Conservation (phyloP, 2,329 filamentous ascomycete genomes). For the Seiridium cupressi region DNA sequence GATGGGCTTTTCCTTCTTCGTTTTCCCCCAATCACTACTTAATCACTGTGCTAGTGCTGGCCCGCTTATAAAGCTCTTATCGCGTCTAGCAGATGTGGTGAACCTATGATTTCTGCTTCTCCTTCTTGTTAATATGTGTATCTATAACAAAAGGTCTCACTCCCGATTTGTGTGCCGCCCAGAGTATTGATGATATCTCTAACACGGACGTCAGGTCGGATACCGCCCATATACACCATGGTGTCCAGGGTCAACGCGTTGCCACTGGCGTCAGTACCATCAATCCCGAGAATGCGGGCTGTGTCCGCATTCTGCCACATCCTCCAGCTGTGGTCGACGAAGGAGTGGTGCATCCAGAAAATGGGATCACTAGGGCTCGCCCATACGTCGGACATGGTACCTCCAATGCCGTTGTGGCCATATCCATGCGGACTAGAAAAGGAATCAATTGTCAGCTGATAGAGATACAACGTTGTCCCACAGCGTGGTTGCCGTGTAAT, state of each 20-base stretch:
- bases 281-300: neutral
- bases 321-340: constrained; percentile 13
- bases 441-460: neutral
- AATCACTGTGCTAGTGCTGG: too few relatives aligned
- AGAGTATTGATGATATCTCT: constrained; percentile 5
- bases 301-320: constrained; percentile 8
- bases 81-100: too few relatives aligned
- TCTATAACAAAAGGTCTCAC: neutral
- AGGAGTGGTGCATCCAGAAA: constrained; percentile 32
- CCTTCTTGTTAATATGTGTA: constrained; percentile 6
- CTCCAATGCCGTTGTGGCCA: constrained; percentile 30
- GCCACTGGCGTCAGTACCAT: neutral
- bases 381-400: constrained; percentile 27
- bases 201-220: neutral
- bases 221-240: constrained; percentile 2
- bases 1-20: too few relatives aligned
- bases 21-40: too few relatives aligned
- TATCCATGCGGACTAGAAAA: constrained; percentile 23
- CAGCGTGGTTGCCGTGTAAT: neutral
- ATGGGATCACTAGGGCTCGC: constrained; percentile 27
- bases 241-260: constrained; percentile 3
- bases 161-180: neutral
- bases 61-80: too few relatives aligned
- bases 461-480: neutral
- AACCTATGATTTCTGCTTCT: neutral